Base-by-base conservation (phyloP, 2,329 filamentous ascomycete genomes). In the Knufia fluminis region DNA sequence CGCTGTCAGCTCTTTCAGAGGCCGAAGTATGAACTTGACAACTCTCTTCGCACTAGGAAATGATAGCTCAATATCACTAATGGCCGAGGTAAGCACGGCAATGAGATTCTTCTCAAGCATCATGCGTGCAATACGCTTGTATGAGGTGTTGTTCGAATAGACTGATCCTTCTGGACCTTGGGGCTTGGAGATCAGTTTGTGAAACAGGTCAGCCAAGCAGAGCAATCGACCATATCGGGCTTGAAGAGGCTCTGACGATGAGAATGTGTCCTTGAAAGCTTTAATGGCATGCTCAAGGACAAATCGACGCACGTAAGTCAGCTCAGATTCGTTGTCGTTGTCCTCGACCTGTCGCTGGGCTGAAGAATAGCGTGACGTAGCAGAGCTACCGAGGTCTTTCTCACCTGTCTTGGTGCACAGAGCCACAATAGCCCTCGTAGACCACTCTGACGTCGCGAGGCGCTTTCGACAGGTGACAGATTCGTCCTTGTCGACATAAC, bases 81-180 rank as follows among this genome's bases (percentile, higher is more conserved):
- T 90, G 1, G 94, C 94, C 10, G 83, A 80, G 1, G 92, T 97
- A 52, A 98, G 71, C 42, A 91, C 85, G 20, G 86, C 79, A 53
- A 97, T 83, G 64, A 92, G 95, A 49, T 94, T 89, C 71, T 97
- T 98, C 69, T 98, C 92, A 60, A 94, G 97, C 92, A 98, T 98
- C 52, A 96, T 81, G 57, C 89, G 87, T 28, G 87, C 84, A 58
- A 98, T 78, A 62, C 95, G 89, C 59, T 85, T 82, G 55, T 90
- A 85, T 6, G 89, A 90, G 53, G 66, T 68, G 39, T 59, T 59
- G 26, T 63, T 60, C 6, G 62, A 52, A 19, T 55, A 56, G 22
- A 54, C 63, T 52, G 68, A 69, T 55, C 68, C 68, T 40, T 73
- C 72, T 14, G 79, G 75, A 59, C 78, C 85, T 12, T 88, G 80